Evolutionary conservation across 768 basidiomycete species (phyloP), one percentile per base, ranked within the genome.

Genomic region (Suillus variegatus): DNA sequence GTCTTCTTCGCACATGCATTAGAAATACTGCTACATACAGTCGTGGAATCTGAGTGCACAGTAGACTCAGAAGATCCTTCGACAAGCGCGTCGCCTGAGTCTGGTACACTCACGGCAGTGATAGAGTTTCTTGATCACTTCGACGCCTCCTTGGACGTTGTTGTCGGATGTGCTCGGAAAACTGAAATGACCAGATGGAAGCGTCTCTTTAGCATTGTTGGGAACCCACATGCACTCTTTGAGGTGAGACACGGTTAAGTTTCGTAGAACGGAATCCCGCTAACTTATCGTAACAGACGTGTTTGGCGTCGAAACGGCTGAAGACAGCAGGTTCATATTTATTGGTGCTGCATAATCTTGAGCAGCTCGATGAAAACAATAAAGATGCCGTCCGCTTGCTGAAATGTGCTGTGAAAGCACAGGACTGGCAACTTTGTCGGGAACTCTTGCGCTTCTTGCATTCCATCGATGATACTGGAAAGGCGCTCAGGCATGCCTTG

Each of bases 51-150:
- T 6, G 94, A 97, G 71, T 82, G 85, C 1, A 74, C 76, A 4
- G 63, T 75, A 41, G 80, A 81, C 5, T 66, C 66, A 49, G 77
- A 76, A 36, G 74, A 71, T 47, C 25, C 74, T n/a, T 65, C 75
- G 46, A 65, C 66, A 14, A 66, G 20, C 25, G 40, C 12, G 3
- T 43, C 25, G 18, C 28, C 58, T 28, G 58, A 60, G 41, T 47
- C 51, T 40, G 43, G 64, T 52, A 77, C 90, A 13, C 77, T 98
- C 38, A 83, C 89, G 0, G 80, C 82, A 2, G 89, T 92, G 10
- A 83, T 99, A 67, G 92, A 94, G 67, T 98, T 99, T 72, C 79
- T 99, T 68, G 97, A 99, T 72, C 88, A 98, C 74, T 99, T 99
- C 73, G 93, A 96, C 66, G 91, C 86, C 61, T 86, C 91, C 7